Conservation (phyloP, 805 yeast genomes). For the Candida michaelii region DNA sequence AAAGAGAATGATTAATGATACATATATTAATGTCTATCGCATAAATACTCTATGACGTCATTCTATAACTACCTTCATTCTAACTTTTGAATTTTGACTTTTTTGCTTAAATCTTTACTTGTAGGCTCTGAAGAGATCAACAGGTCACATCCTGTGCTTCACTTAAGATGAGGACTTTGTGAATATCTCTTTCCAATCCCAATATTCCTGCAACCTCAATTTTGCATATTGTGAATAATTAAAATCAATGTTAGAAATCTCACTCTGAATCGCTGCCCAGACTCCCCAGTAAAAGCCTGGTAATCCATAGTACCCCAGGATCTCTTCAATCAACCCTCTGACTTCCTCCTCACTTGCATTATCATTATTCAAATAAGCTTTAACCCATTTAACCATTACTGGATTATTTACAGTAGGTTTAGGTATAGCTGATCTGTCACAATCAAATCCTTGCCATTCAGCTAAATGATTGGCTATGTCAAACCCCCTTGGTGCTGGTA, state of each 20-base stretch:
- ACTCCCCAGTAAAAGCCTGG: constrained; percentile 87
- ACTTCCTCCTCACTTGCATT: constrained; percentile 32
- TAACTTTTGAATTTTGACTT: background rate
- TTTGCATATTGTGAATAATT: constrained; percentile 63
- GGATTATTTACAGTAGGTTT: constrained; percentile 43
- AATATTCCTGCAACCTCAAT: constrained; percentile 62
- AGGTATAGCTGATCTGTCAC: constrained; percentile 62
- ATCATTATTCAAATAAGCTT: constrained; percentile 47
- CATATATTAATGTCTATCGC: background rate
- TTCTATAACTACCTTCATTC: background rate
- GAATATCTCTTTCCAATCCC: constrained; percentile 58
- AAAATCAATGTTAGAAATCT: constrained; percentile 68
- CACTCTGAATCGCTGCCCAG: constrained; percentile 77
- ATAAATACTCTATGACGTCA: background rate
- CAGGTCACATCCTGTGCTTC: too few relatives aligned
- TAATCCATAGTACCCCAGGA: constrained; percentile 64
- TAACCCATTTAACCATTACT: constrained; percentile 56
- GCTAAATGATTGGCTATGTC: constrained; percentile 74
- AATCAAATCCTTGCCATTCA: constrained; percentile 82
- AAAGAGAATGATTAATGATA: constrained; percentile 9
- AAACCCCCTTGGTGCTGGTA: constrained; percentile 71
- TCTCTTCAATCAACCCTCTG: constrained; percentile 51
- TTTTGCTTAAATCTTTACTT: too few relatives aligned
- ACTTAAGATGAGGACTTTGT: too few relatives aligned
- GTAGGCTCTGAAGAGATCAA: too few relatives aligned